A percentile compares a stretch with the other conserved stretches of the same genome.
Evolutionary conservation across 257 asterid species (phyloP).

Genomic region (Lantana camara): DNA sequence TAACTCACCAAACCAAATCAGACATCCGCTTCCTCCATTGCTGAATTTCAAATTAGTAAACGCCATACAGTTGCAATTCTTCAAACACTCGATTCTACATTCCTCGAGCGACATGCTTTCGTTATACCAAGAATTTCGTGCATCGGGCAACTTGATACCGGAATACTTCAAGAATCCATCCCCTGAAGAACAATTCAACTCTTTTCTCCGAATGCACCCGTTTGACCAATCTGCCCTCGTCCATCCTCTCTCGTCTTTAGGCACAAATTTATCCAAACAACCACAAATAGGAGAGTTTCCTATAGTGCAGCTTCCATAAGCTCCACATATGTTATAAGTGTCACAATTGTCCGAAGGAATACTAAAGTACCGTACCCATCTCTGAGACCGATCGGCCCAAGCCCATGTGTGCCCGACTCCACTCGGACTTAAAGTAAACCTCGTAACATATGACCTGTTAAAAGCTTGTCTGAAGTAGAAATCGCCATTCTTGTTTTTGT

Average conservation of each 20-base stretch:
- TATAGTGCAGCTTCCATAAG: conserved; percentile 30
- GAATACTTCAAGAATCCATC: conserved; percentile 18
- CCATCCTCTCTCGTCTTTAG: conserved; percentile 4
- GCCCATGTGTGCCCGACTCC: conserved; percentile 28
- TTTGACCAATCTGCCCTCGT: conserved; percentile 16
- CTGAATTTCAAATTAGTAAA: conserved; percentile 29
- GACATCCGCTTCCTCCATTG: conserved; percentile 31
- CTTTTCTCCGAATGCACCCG: conserved; percentile 13
- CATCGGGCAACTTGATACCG: conserved; percentile 25
- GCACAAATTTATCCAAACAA: conserved; percentile 34
- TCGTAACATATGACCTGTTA: conserved; percentile 4
- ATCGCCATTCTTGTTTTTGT: conserved; percentile 26
- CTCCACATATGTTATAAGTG: conserved; percentile 32
- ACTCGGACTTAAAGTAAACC: conserved; percentile 8
- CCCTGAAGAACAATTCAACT: conserved; percentile 12
- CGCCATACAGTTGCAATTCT: conserved; percentile 37
- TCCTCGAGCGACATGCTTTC: conserved; percentile 26
- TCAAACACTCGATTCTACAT: conserved; percentile 25
- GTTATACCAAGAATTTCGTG: conserved; percentile 16
- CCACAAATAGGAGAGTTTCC: conserved; percentile 24
- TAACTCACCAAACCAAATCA: conserved; percentile 36
- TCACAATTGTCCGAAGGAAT: conserved; percentile 36
- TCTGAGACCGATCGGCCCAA: conserved; percentile 15
- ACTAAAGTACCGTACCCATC: conserved; percentile 24
- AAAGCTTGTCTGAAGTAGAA: neutral